Conservation (phyloP, 2,329 filamentous ascomycete genomes). For the Ophiostoma sp. region DNA sequence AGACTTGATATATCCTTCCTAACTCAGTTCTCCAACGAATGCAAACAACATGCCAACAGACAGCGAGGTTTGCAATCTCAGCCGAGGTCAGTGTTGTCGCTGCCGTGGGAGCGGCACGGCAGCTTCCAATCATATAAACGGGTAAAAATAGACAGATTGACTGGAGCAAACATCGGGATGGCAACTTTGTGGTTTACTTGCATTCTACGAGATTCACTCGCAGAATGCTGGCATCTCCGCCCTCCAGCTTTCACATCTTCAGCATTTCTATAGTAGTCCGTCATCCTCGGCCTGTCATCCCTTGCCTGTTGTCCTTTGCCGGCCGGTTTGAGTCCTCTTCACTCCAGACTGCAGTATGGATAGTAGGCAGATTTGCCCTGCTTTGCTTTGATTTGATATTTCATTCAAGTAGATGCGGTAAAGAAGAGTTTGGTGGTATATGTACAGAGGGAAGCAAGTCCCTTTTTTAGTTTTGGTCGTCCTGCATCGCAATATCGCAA, state of each 20-base stretch:
- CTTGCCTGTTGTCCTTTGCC: too few species aligned
- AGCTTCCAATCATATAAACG: neutral
- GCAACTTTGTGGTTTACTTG: neutral
- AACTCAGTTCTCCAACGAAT: neutral
- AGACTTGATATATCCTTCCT: too few species aligned
- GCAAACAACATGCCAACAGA: neutral
- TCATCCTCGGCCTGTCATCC: neutral
- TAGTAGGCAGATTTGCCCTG: too few species aligned
- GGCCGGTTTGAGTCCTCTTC: too few species aligned
- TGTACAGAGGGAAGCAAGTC: neutral
- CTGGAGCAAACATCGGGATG: neutral
- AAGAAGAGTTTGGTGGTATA: constrained; percentile 11
- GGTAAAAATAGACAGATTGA: neutral
- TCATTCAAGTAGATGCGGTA: neutral
- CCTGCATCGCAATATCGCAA: neutral
- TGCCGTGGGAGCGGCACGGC: neutral
- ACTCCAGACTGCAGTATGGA: too few species aligned
- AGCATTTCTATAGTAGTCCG: too few species aligned
- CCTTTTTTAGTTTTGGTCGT: neutral
- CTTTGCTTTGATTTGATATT: neutral
- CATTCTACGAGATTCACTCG: neutral
- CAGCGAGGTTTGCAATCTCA: neutral
- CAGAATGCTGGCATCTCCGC: neutral
- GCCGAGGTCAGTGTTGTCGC: neutral
- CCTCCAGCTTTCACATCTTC: too few species aligned